Percentiles rank a stretch among this genome's conserved stretches.
Evolutionary conservation across 192 early-diverging fungal species (phyloP).

Genomic region (Backusella mclennaniae): DNA sequence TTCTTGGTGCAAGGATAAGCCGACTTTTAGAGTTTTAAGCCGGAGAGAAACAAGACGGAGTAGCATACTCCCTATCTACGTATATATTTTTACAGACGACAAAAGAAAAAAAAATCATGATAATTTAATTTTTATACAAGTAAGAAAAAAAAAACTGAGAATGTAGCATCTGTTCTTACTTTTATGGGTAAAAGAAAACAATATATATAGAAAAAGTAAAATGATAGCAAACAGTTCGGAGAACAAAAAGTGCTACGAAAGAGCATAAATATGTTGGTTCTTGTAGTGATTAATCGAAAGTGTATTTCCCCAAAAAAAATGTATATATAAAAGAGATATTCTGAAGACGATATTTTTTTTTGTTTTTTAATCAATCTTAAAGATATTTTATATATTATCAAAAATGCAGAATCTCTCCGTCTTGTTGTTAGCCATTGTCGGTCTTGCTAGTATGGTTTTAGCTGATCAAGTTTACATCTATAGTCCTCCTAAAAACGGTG

Average conservation of each 20-base stretch:
- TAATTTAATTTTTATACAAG: neutral
- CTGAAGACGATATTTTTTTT: neutral
- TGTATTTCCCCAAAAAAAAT: neutral
- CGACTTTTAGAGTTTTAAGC: neutral
- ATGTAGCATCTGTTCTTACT: neutral
- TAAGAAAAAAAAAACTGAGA: neutral
- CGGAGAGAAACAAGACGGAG: neutral
- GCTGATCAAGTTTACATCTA: neutral
- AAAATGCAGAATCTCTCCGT: neutral
- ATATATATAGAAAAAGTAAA: neutral
- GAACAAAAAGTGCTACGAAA: constrained; percentile 1
- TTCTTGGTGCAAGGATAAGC: neutral
- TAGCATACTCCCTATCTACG: neutral
- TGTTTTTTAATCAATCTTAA: neutral
- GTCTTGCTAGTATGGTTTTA: neutral
- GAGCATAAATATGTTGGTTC: neutral
- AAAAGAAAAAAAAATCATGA: neutral
- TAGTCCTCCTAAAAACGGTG: neutral
- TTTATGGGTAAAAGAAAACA: neutral
- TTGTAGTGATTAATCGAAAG: neutral
- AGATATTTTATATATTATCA: neutral
- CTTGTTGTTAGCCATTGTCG: neutral
- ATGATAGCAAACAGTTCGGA: neutral
- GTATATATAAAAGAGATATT: neutral
- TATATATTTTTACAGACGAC: neutral